Evolutionary conservation across 495 filamentous ascomycete genomes (phyloP), one percentile per base, ranked within the genome.

Genomic region (Aspergillus egyptiacus): DNA sequence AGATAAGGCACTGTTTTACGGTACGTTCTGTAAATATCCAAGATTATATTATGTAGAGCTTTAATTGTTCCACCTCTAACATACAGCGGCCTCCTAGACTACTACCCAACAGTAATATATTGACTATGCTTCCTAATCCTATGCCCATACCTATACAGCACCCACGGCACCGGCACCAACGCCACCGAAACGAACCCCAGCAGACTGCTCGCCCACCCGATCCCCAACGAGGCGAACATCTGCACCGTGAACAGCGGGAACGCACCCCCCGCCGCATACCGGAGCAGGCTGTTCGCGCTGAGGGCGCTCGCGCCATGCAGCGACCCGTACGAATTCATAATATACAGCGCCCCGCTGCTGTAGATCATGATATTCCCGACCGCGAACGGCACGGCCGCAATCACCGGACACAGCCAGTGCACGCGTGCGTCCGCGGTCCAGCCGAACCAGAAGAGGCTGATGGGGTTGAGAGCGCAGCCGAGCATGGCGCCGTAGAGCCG

Each of bases 321-420:
- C n/a, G n/a, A n/a, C n/a, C n/a, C n/a, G n/a, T n/a, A n/a, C n/a
- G n/a, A n/a, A n/a, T n/a, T n/a, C n/a, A n/a, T n/a, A n/a, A n/a
- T n/a, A n/a, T n/a, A n/a, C n/a, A n/a, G n/a, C n/a, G n/a, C n/a
- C n/a, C n/a, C n/a, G n/a, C n/a, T n/a, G n/a, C n/a, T n/a, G n/a
- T n/a, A n/a, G n/a, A n/a, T n/a, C n/a, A n/a, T n/a, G n/a, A n/a
- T n/a, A n/a, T n/a, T n/a, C n/a, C n/a, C n/a, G n/a, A n/a, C n/a
- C n/a, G 5, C n/a, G 13, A 7, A 28, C 24, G 2, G 17, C n/a
- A 60, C 82, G 82, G 8, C 73, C 63, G 5, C 79, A 24, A 83
- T 66, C n/a, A 81, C 75, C 2, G 82, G 80, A 10, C 76, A 73
- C 23, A 82, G 72, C 78, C 79, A 84, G 50, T 80, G 77, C 15